These are phyloP conservation scores for Trichoderma atroviride DNA, from an alignment of 2,329 filamentous ascomycete genomes.

Conservation along the genomic window DNA sequence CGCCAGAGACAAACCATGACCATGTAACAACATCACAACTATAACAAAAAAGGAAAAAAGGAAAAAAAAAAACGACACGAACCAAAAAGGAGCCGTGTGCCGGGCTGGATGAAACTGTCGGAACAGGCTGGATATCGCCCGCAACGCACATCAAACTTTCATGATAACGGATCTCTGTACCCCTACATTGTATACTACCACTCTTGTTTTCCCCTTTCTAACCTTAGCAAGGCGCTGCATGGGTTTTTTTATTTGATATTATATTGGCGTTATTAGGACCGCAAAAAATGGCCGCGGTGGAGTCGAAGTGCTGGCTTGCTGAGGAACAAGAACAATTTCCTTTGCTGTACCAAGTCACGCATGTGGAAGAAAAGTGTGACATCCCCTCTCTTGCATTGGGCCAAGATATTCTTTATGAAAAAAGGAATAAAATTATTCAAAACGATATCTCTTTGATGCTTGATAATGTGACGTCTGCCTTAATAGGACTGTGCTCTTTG, in stretches of 20 bases:
- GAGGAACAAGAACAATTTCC: slow-evolving; percentile 25
- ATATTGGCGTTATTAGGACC: slow-evolving; percentile 14
- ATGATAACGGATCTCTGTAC: slow-evolving; percentile 32
- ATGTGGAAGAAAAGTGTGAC: slow-evolving; percentile 38
- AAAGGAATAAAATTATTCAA: slow-evolving; percentile 26
- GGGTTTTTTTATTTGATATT: slow-evolving; percentile 32
- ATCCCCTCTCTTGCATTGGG: slow-evolving; percentile 46
- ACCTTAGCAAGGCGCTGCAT: slow-evolving; percentile 43
- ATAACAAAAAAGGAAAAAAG: not conserved
- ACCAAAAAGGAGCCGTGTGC: not conserved
- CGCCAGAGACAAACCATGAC: slow-evolving; percentile 39
- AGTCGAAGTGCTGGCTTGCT: slow-evolving; percentile 27
- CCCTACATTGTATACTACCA: slow-evolving; percentile 39
- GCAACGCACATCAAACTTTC: slow-evolving; percentile 4
- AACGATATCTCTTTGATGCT: not conserved
- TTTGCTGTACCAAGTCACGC: slow-evolving; percentile 34
- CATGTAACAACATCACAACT: slow-evolving; percentile 19
- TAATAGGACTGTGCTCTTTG: not conserved
- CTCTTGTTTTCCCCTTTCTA: slow-evolving; percentile 33
- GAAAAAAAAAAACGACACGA: not conserved
- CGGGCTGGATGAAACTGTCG: slow-evolving; percentile 10
- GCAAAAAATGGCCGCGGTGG: slow-evolving; percentile 22
- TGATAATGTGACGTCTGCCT: not conserved
- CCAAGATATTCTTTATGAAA: slow-evolving; percentile 28
- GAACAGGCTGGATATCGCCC: slow-evolving; percentile 15